phyloP scores from a whole-genome alignment of 345 rosid genomes.

The Microcos paniculata region DNA sequence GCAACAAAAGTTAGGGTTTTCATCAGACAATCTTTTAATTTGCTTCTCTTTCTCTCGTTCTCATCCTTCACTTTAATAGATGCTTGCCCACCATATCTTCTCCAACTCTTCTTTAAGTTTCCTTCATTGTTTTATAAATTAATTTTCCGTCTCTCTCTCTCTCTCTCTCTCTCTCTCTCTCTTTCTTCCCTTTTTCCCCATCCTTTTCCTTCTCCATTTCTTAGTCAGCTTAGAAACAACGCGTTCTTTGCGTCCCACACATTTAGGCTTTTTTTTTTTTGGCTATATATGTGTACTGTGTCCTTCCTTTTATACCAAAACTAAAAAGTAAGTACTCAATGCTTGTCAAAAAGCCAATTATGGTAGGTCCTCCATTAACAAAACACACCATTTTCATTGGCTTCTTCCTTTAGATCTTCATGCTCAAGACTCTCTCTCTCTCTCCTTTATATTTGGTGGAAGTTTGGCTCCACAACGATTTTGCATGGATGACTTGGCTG shows the following conservation, averaged over 20 bases:
- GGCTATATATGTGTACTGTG: too few relatives aligned
- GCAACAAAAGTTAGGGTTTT: conserved; percentile 26
- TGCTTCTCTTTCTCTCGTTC: background rate
- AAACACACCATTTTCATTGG: conserved; percentile 19
- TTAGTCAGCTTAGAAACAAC: conserved; percentile 78
- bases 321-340: conserved; percentile 48
- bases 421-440: conserved; percentile 32
- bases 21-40: conserved; percentile 20
- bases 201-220: conserved; percentile 30
- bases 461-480: conserved; percentile 32
- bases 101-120: conserved; percentile 45
- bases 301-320: conserved; percentile 21
- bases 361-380: conserved; percentile 38
- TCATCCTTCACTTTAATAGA: conserved; percentile 39
- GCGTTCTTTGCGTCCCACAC: conserved; percentile 62
- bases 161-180: too few relatives aligned
- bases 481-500: conserved; percentile 28
- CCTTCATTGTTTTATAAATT: conserved; percentile 25
- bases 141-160: too few relatives aligned
- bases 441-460: conserved; percentile 25
- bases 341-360: conserved; percentile 36
- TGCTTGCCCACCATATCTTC: conserved; percentile 69
- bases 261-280: conserved; percentile 3
- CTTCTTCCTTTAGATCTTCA: conserved; percentile 23
- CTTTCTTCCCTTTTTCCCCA: conserved; percentile 19